Percentiles rank a stretch among this genome's conserved stretches.
These are phyloP conservation scores for Symmetrospora coprosmae DNA, from an alignment of 768 basidiomycete species.

Conservation along the genomic window DNA sequence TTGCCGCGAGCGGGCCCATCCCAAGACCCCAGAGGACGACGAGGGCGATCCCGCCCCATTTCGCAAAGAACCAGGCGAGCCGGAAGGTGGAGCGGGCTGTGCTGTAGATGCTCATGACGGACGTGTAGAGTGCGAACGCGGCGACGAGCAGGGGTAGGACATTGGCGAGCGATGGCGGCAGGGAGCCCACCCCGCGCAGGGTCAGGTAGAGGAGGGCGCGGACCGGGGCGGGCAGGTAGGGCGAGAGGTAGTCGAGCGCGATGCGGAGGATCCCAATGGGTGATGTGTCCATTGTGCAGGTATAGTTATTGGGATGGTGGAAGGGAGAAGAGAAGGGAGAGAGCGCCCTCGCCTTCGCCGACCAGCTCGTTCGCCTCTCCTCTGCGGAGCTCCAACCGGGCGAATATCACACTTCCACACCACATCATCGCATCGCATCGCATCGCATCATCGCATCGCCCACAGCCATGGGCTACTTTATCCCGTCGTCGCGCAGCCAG, in stretches of 20 bases:
- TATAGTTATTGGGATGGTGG: no score
- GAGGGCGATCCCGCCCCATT: slow-evolving; percentile 22
- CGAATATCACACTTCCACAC: no score
- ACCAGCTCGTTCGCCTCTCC: no score
- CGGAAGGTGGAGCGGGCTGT: slow-evolving; percentile 23
- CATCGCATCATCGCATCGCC: no score
- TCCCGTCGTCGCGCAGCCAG: neutral
- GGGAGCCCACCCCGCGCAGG: neutral
- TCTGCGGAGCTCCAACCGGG: no score
- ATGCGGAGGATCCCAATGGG: slow-evolving; percentile 4
- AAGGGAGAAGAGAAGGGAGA: no score
- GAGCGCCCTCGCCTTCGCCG: no score
- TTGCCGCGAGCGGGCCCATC: no score
- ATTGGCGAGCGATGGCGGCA: slow-evolving; percentile 18
- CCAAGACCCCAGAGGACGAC: neutral
- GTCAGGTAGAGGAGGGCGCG: slow-evolving; percentile 7
- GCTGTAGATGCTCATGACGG: slow-evolving; percentile 21
- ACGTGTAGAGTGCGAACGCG: slow-evolving; percentile 23
- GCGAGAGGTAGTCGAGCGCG: slow-evolving; percentile 8
- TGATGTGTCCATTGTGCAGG: no score
- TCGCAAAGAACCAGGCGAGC: slow-evolving; percentile 18
- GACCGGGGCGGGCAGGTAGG: slow-evolving; percentile 19
- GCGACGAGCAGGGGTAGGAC: slow-evolving; percentile 26
- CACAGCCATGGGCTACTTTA: slow-evolving; percentile 16
- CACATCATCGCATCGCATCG: no score